phyloP scores from a whole-genome alignment of 352 stramenopile genomes.

The Phytophthora lateralis region DNA sequence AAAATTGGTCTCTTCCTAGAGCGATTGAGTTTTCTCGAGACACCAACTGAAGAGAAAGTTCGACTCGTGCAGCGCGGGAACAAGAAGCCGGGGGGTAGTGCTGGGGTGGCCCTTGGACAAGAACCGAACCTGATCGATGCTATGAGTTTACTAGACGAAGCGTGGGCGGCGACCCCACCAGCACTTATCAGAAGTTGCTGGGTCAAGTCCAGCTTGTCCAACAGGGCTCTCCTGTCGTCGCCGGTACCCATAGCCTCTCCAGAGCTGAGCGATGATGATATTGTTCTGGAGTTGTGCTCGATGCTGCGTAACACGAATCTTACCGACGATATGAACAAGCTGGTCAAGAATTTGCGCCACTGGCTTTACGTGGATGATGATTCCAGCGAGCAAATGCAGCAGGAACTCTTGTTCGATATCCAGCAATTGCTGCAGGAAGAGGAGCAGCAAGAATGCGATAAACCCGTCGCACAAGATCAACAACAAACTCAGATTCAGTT shows the following conservation, averaged over 20 bases:
- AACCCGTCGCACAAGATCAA: conserved; percentile 6
- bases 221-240: conserved; percentile 2
- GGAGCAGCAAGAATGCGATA: conserved; percentile 23
- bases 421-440: conserved; percentile 51
- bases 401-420: conserved; percentile 50
- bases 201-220: conserved; percentile 36
- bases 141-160: conserved; percentile 49
- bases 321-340: conserved; percentile 33
- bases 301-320: conserved; percentile 41
- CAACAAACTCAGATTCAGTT: conserved; percentile 20
- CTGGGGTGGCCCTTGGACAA: conserved; percentile 43
- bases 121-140: conserved; percentile 50
- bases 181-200: conserved; percentile 37
- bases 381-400: conserved; percentile 57
- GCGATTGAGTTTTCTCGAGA: conserved; percentile 46
- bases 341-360: conserved; percentile 47
- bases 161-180: conserved; percentile 35
- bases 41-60: conserved; percentile 46
- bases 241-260: background rate
- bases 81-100: conserved; percentile 39
- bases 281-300: conserved; percentile 44
- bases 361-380: conserved; percentile 53
- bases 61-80: conserved; percentile 45
- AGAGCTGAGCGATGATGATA: conserved; percentile 39
- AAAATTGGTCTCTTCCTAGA: conserved; percentile 58